Conservation (phyloP, 2,329 filamentous ascomycete species). For the Colletotrichum orbiculare region DNA sequence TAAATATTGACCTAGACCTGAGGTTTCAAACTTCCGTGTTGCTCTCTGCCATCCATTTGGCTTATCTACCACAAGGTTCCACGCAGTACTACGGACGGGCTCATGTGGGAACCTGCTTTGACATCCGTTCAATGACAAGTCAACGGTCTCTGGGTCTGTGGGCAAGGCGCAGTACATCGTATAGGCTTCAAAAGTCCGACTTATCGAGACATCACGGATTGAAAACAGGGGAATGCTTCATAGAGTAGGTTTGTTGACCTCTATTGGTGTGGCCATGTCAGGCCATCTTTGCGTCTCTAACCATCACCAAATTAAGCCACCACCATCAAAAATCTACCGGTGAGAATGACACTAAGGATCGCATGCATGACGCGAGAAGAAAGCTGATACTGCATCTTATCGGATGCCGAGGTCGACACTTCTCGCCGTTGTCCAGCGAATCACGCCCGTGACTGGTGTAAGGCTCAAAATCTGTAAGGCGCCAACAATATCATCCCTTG, state of each 20-base stretch:
- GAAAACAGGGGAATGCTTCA: too few relatives aligned
- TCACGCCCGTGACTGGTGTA: not conserved
- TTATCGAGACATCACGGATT: too few relatives aligned
- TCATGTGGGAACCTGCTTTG: too few relatives aligned
- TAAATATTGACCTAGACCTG: too few relatives aligned
- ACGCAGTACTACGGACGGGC: too few relatives aligned
- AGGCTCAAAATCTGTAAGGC: conserved; percentile 5
- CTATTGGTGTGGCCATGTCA: conserved; percentile 5
- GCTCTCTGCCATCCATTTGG: too few relatives aligned
- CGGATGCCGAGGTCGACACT: conserved; percentile 3
- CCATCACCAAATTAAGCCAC: not conserved
- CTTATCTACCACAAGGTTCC: too few relatives aligned
- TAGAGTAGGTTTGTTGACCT: not conserved
- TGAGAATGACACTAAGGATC: conserved; percentile 26
- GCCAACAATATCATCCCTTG: conserved; percentile 14
- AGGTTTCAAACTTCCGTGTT: too few relatives aligned
- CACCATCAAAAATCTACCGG: conserved; percentile 4
- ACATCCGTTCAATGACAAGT: too few relatives aligned
- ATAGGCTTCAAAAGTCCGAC: too few relatives aligned
- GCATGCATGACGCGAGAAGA: conserved; percentile 23
- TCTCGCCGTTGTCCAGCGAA: not conserved
- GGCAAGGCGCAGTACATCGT: too few relatives aligned
- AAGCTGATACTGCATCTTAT: conserved; percentile 7
- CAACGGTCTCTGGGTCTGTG: too few relatives aligned
- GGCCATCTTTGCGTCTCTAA: not conserved